Evolutionary conservation across 1,284 basidiomycete species (phyloP).

Genomic region (Rhizoctonia solani): DNA sequence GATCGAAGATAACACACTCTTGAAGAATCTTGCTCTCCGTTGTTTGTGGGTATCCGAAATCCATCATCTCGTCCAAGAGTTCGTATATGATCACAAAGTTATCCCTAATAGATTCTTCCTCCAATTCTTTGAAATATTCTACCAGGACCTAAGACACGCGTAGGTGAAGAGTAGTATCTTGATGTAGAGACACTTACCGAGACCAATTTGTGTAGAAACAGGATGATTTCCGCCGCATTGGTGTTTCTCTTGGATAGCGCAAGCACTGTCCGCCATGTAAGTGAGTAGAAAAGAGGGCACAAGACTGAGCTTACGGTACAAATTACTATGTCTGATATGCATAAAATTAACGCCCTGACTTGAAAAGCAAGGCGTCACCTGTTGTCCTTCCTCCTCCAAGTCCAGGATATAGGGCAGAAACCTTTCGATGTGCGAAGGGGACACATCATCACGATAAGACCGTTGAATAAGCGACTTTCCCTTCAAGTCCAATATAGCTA

Average conservation of each 20-base stretch:
- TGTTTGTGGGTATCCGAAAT: conserved; percentile 98
- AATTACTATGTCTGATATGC: conserved; percentile 97
- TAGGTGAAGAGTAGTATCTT: background rate
- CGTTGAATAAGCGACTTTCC: conserved; percentile 98
- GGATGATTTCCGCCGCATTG: conserved; percentile 95
- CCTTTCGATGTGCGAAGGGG: conserved; percentile 84
- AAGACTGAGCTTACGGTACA: conserved; percentile 74
- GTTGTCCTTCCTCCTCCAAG: conserved; percentile 96
- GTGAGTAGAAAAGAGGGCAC: background rate
- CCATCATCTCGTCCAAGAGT: conserved; percentile 99
- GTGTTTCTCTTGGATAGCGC: conserved; percentile 95
- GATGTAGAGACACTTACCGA: conserved; percentile 47
- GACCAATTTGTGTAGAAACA: conserved; percentile 91
- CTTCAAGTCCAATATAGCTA: conserved; percentile 97
- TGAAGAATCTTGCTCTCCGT: conserved; percentile 99
- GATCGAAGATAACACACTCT: conserved; percentile 70
- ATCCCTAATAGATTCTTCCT: conserved; percentile 98
- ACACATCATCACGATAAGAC: conserved; percentile 97
- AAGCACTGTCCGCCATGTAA: conserved; percentile 63
- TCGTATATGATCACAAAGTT: conserved; percentile 99
- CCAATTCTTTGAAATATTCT: conserved; percentile 99
- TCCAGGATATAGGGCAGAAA: conserved; percentile 96
- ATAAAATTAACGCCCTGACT: conserved; percentile 95
- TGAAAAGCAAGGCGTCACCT: conserved; percentile 94
- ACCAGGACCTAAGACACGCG: conserved; percentile 74